A percentile compares a stretch with the other conserved stretches of the same genome.
Conservation (phyloP, 2,329 filamentous ascomycete genomes). For the Aspergillus pseudoglaucus region DNA sequence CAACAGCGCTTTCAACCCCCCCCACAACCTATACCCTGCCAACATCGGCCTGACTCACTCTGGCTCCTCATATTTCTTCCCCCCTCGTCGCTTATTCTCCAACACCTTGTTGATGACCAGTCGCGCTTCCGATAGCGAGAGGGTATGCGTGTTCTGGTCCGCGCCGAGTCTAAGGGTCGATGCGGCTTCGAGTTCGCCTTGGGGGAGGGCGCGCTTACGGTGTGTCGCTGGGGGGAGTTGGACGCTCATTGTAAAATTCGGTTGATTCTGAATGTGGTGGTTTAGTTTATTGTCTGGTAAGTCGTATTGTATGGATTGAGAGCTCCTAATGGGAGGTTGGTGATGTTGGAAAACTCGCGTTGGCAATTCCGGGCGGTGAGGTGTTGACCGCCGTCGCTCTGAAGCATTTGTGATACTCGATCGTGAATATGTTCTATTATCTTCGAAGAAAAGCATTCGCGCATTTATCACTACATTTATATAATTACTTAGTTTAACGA, state of each 20-base stretch:
- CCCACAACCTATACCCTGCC: neutral
- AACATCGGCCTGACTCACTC: constrained; percentile 52
- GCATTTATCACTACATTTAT: too few relatives aligned
- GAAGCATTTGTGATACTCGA: neutral
- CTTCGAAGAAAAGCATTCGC: too few relatives aligned
- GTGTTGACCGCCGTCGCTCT: neutral
- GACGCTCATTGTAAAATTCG: constrained; percentile 14
- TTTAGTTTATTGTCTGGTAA: neutral
- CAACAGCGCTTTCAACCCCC: too few relatives aligned
- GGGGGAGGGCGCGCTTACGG: constrained; percentile 36
- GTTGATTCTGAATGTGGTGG: neutral
- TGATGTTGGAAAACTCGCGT: constrained; percentile 11
- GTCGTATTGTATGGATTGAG: neutral
- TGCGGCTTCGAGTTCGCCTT: constrained; percentile 75
- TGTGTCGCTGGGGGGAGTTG: constrained; percentile 32
- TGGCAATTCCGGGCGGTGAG: constrained; percentile 20
- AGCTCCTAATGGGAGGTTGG: constrained; percentile 1
- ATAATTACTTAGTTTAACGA: too few relatives aligned
- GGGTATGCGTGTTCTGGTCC: constrained; percentile 83
- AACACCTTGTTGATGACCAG: constrained; percentile 87
- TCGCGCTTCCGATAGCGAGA: constrained; percentile 86
- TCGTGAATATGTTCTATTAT: too few relatives aligned
- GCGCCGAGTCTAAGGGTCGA: constrained; percentile 80
- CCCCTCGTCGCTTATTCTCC: constrained; percentile 68
- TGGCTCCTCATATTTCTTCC: constrained; percentile 76